Percentiles rank a stretch among this genome's conserved stretches.
Evolutionary conservation across 2,329 filamentous ascomycete species (phyloP).

Genomic region (Exophiala aquamarina): DNA sequence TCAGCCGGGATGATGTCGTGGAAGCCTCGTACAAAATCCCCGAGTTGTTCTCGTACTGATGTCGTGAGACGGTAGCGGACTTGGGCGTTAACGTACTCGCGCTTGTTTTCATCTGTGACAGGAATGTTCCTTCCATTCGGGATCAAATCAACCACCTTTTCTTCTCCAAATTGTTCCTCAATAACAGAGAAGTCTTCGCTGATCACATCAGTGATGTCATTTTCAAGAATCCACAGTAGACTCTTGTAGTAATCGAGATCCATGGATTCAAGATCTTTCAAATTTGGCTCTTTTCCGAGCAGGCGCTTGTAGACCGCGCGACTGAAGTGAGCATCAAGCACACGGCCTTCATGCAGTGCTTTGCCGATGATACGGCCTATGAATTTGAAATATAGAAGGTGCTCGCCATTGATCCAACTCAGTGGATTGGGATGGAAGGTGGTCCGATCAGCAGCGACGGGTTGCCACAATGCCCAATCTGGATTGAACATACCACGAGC

Average conservation of each 20-base stretch:
- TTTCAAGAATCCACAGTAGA: conserved; percentile 95
- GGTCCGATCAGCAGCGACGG: conserved; percentile 93
- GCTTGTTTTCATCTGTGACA: conserved; percentile 97
- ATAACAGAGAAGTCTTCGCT: conserved; percentile 95
- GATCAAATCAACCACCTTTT: conserved; percentile 80
- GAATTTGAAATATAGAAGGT: conserved; percentile 98
- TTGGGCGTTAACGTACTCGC: conserved; percentile 91
- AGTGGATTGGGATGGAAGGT: conserved; percentile 98
- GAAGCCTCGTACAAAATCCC: conserved; percentile 90
- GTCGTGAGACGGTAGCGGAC: conserved; percentile 91
- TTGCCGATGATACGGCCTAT: conserved; percentile 98
- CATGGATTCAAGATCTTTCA: conserved; percentile 99
- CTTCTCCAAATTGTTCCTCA: conserved; percentile 90
- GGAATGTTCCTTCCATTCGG: conserved; percentile 86
- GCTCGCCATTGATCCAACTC: conserved; percentile 91
- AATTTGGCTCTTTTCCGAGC: conserved; percentile 87
- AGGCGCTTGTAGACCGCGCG: conserved; percentile 98
- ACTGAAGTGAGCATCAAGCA: conserved; percentile 98
- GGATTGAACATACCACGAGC: conserved; percentile 98
- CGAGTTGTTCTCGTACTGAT: conserved; percentile 91
- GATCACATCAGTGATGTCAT: conserved; percentile 97
- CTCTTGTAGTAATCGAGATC: conserved; percentile 99
- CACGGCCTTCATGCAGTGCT: conserved; percentile 90
- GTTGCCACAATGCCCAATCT: conserved; percentile 93
- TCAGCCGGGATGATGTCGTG: conserved; percentile 97